Evolutionary conservation across 2,329 filamentous ascomycete species (phyloP).

Genomic region (Pyrenochaeta sp.): DNA sequence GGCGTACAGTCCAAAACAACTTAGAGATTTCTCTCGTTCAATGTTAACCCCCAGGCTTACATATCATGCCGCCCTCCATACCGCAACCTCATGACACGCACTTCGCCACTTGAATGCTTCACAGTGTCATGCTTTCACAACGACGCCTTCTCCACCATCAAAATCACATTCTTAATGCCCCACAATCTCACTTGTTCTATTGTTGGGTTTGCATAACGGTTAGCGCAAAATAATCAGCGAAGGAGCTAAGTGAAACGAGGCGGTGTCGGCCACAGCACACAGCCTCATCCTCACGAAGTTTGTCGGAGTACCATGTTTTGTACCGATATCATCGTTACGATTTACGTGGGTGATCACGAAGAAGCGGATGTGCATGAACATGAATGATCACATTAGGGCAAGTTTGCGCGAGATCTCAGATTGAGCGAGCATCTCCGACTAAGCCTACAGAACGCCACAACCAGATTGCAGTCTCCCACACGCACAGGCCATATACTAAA

Average conservation of each 20-base stretch:
- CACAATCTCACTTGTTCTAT: background rate
- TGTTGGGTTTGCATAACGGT: background rate
- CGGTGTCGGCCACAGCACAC: slow-evolving; percentile 3
- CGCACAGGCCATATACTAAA: background rate
- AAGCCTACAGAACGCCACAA: background rate
- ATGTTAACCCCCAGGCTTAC: background rate
- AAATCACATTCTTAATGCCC: background rate
- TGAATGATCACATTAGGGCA: background rate
- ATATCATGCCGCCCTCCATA: background rate
- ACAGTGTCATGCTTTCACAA: background rate
- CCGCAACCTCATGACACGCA: background rate
- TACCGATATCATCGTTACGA: background rate
- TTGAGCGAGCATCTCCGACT: background rate
- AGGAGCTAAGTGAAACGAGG: slow-evolving; percentile 8
- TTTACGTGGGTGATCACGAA: background rate
- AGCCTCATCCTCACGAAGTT: slow-evolving; percentile 6
- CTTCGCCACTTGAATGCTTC: background rate
- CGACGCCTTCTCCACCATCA: background rate
- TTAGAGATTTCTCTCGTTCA: background rate
- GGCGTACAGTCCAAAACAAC: background rate
- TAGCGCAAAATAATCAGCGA: background rate
- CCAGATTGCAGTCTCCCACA: background rate
- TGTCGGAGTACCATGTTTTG: background rate
- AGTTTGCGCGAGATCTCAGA: background rate
- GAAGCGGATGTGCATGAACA: background rate